phyloP scores from a whole-genome alignment of 768 basidiomycete genomes.

The Lactarius hatsudake region DNA sequence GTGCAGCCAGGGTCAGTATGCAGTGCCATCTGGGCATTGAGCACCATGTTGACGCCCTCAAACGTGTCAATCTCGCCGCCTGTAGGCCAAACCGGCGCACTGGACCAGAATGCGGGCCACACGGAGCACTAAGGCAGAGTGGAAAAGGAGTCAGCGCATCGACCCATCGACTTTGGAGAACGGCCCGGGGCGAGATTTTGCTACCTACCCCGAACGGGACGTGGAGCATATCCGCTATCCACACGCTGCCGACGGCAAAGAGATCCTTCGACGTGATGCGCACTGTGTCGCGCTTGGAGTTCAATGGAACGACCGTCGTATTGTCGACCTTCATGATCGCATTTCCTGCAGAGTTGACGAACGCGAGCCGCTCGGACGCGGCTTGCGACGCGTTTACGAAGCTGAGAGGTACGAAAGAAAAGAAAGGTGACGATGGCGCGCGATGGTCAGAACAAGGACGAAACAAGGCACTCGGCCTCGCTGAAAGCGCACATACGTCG shows the following conservation, averaged over 20 bases:
- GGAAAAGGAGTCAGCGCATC: not conserved
- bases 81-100: conserved; percentile 56
- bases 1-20: conserved; percentile 66
- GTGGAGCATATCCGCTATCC: conserved; percentile 63
- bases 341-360: conserved; percentile 63
- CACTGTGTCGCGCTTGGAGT: conserved; percentile 64
- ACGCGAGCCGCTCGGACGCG: conserved; percentile 51
- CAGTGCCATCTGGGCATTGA: conserved; percentile 67
- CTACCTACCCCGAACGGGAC: conserved; percentile 56
- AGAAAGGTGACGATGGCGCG: not conserved
- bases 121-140: conserved; percentile 53
- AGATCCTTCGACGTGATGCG: conserved; percentile 56
- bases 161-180: conserved; percentile 11
- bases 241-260: conserved; percentile 58
- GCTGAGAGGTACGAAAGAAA: conserved; percentile 31
- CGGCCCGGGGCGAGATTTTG: too few species aligned
- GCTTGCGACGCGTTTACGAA: conserved; percentile 48
- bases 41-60: conserved; percentile 72
- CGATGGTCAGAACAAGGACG: not conserved
- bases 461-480: not conserved
- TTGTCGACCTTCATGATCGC: conserved; percentile 81
- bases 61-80: conserved; percentile 71
- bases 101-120: conserved; percentile 64
- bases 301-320: conserved; percentile 46
- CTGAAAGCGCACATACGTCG: conserved; percentile 38